A percentile compares a stretch with the other conserved stretches of the same genome.
Conservation (phyloP, 2,329 filamentous ascomycete species). For the Fonsecaea nubica region DNA sequence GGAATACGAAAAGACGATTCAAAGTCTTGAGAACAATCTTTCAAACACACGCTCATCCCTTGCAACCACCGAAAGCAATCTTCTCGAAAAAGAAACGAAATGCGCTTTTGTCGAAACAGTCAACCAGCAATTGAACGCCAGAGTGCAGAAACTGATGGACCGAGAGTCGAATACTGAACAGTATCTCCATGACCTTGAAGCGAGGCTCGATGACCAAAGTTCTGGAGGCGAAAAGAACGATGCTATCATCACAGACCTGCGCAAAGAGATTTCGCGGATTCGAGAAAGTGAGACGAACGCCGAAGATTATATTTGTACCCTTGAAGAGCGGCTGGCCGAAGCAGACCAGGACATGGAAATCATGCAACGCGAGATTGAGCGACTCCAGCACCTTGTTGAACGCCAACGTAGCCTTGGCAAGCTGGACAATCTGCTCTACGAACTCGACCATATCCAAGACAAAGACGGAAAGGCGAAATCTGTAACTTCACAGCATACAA, state of each 20-base stretch:
- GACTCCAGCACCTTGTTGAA: constrained; percentile 92
- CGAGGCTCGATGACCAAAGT: constrained; percentile 86
- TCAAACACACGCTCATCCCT: constrained; percentile 85
- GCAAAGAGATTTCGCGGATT: constrained; percentile 86
- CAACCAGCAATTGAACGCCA: constrained; percentile 84
- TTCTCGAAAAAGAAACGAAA: constrained; percentile 92
- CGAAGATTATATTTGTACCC: constrained; percentile 95
- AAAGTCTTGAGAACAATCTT: constrained; percentile 87
- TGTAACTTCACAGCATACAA: constrained; percentile 41
- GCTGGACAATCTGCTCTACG: constrained; percentile 87
- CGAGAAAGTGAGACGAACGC: constrained; percentile 88
- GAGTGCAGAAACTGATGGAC: constrained; percentile 91
- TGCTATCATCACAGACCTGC: constrained; percentile 81
- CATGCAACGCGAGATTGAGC: constrained; percentile 95
- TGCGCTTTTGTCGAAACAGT: constrained; percentile 92
- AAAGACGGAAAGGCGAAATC: constrained; percentile 54
- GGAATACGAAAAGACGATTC: constrained; percentile 98
- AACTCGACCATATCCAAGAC: constrained; percentile 79
- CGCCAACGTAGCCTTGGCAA: constrained; percentile 94
- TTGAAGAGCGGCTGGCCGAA: constrained; percentile 94
- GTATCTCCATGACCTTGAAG: constrained; percentile 90
- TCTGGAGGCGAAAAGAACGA: constrained; percentile 93
- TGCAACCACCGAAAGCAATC: constrained; percentile 79
- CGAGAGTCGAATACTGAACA: constrained; percentile 89
- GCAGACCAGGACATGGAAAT: constrained; percentile 94